Conservation (phyloP, 148 eudicot genomes). For the Vaccinium macrocarpon region DNA sequence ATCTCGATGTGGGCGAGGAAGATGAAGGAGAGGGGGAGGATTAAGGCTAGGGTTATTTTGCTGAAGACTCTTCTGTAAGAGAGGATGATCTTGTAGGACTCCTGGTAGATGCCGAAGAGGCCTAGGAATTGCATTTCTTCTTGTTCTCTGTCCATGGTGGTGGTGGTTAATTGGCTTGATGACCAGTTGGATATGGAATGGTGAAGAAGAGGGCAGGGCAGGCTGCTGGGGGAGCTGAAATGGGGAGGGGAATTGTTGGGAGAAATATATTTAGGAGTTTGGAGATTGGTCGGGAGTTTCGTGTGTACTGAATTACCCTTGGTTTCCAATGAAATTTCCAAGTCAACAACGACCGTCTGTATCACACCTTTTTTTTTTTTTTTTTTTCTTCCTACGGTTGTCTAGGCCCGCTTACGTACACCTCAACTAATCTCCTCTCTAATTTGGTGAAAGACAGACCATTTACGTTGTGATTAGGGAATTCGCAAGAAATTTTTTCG, state of each 20-base stretch:
- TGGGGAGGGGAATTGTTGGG: background rate
- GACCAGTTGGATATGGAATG: background rate
- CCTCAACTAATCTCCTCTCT: too few relatives aligned
- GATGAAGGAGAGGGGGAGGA: constrained; percentile 36
- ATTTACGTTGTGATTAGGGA: too few relatives aligned
- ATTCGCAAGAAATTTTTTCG: too few relatives aligned
- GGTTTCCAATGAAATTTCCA: background rate
- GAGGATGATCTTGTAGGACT: constrained; percentile 25
- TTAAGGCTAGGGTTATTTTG: constrained; percentile 22
- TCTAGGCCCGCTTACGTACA: too few relatives aligned
- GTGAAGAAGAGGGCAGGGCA: background rate
- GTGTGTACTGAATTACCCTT: background rate
- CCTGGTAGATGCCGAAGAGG: constrained; percentile 23
- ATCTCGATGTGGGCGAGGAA: constrained; percentile 27
- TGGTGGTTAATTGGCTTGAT: background rate
- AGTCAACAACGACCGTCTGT: background rate
- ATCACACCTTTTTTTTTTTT: background rate
- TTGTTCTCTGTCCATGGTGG: constrained; percentile 32
- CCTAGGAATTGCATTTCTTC: constrained; percentile 34
- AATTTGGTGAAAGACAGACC: too few relatives aligned
- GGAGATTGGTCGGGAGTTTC: background rate
- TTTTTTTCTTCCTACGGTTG: too few relatives aligned
- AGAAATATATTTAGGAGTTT: background rate
- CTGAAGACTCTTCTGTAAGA: constrained; percentile 25
- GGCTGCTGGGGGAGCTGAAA: background rate